Percentiles rank a stretch among this genome's conserved stretches.
Conservation (phyloP, 805 yeast species). For the Cyberlindnera bimundalis region DNA sequence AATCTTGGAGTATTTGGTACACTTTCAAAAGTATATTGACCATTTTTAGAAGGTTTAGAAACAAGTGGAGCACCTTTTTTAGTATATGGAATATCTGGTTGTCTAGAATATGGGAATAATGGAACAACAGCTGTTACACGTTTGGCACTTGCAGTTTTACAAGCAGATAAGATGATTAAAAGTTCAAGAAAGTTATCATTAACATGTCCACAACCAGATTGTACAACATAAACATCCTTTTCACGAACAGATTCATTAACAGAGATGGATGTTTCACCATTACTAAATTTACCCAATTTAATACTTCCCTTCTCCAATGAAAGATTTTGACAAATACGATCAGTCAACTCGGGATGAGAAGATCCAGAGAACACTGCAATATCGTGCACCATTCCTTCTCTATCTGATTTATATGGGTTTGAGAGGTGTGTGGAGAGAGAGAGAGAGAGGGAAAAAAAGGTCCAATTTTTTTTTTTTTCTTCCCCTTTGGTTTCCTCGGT, state of each 20-base stretch:
- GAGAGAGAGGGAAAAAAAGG: too few relatives aligned
- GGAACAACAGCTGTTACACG: conserved; percentile 95
- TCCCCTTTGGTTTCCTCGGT: background rate
- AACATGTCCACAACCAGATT: conserved; percentile 76
- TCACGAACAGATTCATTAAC: conserved; percentile 89
- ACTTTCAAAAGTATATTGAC: conserved; percentile 44
- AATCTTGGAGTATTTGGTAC: conserved; percentile 48
- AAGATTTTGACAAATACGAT: conserved; percentile 69
- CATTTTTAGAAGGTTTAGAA: conserved; percentile 28
- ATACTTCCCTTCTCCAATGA: conserved; percentile 72
- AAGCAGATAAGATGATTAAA: conserved; percentile 86
- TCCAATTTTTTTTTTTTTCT: too few relatives aligned
- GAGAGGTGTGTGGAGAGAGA: too few relatives aligned
- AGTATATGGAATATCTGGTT: conserved; percentile 88
- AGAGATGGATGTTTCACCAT: conserved; percentile 91
- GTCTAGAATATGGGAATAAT: conserved; percentile 91
- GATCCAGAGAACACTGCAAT: conserved; percentile 87
- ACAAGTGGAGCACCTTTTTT: conserved; percentile 69
- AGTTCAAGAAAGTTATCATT: conserved; percentile 96
- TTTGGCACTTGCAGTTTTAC: conserved; percentile 96
- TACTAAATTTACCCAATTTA: conserved; percentile 63
- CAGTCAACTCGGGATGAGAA: conserved; percentile 78
- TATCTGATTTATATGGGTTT: background rate
- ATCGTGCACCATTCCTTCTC: conserved; percentile 54
- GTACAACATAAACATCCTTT: conserved; percentile 94